A percentile compares a stretch with the other conserved stretches of the same genome.
These are phyloP conservation scores for Mortierella sp. DNA, from an alignment of 371 early-diverging fungal genomes.

Conservation along the genomic window DNA sequence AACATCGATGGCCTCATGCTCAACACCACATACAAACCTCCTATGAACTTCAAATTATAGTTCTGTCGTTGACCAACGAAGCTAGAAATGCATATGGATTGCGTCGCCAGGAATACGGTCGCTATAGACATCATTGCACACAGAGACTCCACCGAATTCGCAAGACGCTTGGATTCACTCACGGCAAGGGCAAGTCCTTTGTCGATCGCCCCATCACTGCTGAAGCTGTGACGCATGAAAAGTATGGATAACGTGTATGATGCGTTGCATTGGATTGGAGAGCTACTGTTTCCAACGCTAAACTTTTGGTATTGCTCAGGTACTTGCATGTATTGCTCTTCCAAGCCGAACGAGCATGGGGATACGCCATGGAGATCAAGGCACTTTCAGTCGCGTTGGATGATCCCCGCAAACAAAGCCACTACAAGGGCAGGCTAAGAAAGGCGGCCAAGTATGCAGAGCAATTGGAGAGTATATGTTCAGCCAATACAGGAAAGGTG, in stretches of 20 bases:
- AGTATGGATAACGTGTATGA: slow-evolving; percentile 37
- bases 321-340: slow-evolving; percentile 72
- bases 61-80: slow-evolving; percentile 68
- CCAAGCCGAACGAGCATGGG: slow-evolving; percentile 83
- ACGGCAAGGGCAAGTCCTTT: slow-evolving; percentile 64
- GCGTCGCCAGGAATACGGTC: slow-evolving; percentile 83
- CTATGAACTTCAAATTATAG: slow-evolving; percentile 54
- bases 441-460: slow-evolving; percentile 69
- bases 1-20: no score
- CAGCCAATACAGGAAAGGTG: slow-evolving; percentile 58
- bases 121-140: slow-evolving; percentile 81
- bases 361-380: slow-evolving; percentile 83
- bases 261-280: no score
- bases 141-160: slow-evolving; percentile 75
- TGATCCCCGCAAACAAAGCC: slow-evolving; percentile 75
- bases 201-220: slow-evolving; percentile 60
- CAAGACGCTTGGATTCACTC: slow-evolving; percentile 64
- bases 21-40: no score
- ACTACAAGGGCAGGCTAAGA: slow-evolving; percentile 71
- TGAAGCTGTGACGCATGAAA: slow-evolving; percentile 60
- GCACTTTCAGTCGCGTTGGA: slow-evolving; percentile 64
- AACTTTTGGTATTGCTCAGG: slow-evolving; percentile 27
- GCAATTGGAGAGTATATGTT: slow-evolving; percentile 62
- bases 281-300: not conserved
- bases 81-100: slow-evolving; percentile 84